Conservation (phyloP, 1,284 basidiomycete genomes). For the Malassezia vespertilionis region DNA sequence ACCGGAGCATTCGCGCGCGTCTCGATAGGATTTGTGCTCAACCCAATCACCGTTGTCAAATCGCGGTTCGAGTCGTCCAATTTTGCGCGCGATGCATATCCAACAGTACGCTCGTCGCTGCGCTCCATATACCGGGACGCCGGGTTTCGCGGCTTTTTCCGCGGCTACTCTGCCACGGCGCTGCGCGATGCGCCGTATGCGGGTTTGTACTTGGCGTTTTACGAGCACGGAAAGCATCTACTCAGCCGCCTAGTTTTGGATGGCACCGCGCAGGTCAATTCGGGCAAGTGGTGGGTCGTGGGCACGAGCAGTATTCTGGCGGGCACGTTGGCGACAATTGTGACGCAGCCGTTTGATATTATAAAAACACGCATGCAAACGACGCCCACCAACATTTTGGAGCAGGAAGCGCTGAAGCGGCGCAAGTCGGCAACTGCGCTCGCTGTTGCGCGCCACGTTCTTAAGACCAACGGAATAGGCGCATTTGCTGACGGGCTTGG, state of each 20-base stretch:
- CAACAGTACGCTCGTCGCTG: slow-evolving; percentile 29
- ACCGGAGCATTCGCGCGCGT: slow-evolving; percentile 79
- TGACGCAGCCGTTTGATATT: slow-evolving; percentile 47
- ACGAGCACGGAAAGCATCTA: slow-evolving; percentile 52
- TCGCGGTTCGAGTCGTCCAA: slow-evolving; percentile 66
- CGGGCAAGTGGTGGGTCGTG: slow-evolving; percentile 33
- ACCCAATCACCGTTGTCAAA: slow-evolving; percentile 88
- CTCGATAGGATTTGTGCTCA: slow-evolving; percentile 73
- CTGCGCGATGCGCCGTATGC: slow-evolving; percentile 91
- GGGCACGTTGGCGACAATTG: slow-evolving; percentile 36
- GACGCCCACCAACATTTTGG: slow-evolving; percentile 18
- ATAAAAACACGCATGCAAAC: slow-evolving; percentile 46
- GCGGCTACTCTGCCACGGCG: slow-evolving; percentile 79
- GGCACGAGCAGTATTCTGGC: slow-evolving; percentile 29
- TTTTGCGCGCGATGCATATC: slow-evolving; percentile 31
- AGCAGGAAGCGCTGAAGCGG: slow-evolving; percentile 2
- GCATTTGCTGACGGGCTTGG: slow-evolving; percentile 40
- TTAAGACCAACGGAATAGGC: slow-evolving; percentile 18
- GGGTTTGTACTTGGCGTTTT: slow-evolving; percentile 79
- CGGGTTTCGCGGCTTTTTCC: slow-evolving; percentile 71
- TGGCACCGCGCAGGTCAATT: slow-evolving; percentile 12
- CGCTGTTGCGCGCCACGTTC: slow-evolving; percentile 24
- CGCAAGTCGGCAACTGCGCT: slow-evolving; percentile 16
- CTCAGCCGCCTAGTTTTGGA: slow-evolving; percentile 19
- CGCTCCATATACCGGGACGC: slow-evolving; percentile 54